Base-by-base conservation (phyloP, 140 eudicot species). In the Cichorium intybus region DNA sequence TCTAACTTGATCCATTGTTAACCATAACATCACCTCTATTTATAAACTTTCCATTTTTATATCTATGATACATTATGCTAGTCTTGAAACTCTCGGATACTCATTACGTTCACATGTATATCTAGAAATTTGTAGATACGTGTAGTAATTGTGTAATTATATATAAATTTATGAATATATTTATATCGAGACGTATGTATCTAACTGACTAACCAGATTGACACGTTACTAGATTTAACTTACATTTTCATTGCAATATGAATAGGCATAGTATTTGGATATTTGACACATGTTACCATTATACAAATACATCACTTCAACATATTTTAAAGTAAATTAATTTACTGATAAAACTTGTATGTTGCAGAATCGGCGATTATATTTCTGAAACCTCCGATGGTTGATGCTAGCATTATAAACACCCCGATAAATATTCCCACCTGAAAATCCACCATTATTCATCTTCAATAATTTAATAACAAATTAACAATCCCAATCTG, bases 321-420 rank as follows among this genome's bases (percentile, higher is more conserved):
- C 55, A 10, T 17, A 47, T 12, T 5, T 50, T 60, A 45, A 31
- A 73, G 3, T 6, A 3, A 21, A 57, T 47, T 18, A 6, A 15
- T 75, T 82, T 63, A 93, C 31, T 87, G 72, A 82, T 93, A 93
- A 78, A 85, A 93, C 51, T 77, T 70, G 22, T 93, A 93, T 34
- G 64, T 50, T 24, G 97, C 81, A 22, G 99, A 79, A 59, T 88
- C 97, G 2, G 74, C 75, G 4, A 84, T 77, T 34, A 88, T 85
- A 77, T 86, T 93, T 60, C 97, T 72, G 33, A 93, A 77, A 2
- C 99, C 99, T 8, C 99, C 97, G 10, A 88, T 75, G 4, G 97
- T 83, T 24, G 99, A 88, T 11, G 95, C 93, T 41, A 84, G 21
- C 99, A 93, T 83, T 28, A 93, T 82, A 70, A 86, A 84, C 56